A percentile compares a stretch with the other conserved stretches of the same genome.
Evolutionary conservation across 2,329 filamentous ascomycete genomes (phyloP).

Genomic region (Fusarium verticillioides): DNA sequence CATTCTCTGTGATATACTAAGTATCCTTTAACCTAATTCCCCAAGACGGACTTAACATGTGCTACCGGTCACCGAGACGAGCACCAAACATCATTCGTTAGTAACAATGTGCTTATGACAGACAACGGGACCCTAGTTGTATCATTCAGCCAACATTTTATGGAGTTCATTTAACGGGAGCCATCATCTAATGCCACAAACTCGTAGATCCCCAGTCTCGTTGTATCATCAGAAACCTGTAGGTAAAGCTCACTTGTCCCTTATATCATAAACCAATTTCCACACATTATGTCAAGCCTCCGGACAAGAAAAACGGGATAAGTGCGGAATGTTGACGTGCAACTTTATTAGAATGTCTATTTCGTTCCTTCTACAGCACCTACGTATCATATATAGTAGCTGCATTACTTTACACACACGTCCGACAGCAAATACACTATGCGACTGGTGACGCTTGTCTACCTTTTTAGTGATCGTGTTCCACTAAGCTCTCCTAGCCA

Average conservation of each 20-base stretch:
- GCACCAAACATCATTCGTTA: neutral
- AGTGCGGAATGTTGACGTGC: neutral
- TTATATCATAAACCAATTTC: neutral
- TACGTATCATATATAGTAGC: neutral
- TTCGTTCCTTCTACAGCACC: neutral
- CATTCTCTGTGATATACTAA: neutral
- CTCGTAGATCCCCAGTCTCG: neutral
- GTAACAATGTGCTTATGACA: neutral
- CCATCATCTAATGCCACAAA: neutral
- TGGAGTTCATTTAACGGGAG: neutral
- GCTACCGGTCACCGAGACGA: neutral
- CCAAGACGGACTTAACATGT: neutral
- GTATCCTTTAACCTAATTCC: neutral
- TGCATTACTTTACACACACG: neutral
- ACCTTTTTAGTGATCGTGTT: neutral
- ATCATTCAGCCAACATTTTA: neutral
- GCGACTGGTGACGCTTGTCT: neutral
- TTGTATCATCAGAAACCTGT: neutral
- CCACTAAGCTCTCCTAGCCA: neutral
- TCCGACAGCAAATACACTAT: neutral
- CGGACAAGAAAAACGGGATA: neutral
- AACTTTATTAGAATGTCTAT: neutral
- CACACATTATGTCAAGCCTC: neutral
- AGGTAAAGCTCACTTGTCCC: neutral
- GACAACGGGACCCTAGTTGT: neutral